phyloP scores from a whole-genome alignment of 2,329 filamentous ascomycete genomes.

The Monilinia polystroma region DNA sequence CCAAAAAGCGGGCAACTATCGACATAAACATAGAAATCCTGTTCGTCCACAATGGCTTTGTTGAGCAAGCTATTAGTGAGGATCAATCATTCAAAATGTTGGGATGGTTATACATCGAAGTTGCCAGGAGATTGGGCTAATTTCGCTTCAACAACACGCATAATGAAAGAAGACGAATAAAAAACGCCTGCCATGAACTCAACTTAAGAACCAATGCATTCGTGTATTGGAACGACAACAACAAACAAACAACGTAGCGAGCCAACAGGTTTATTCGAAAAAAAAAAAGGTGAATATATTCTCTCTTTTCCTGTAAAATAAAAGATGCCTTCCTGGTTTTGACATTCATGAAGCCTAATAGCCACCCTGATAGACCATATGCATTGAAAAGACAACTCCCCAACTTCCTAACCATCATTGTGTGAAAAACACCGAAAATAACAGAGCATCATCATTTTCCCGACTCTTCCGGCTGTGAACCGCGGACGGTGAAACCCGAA shows the following conservation, averaged over 20 bases:
- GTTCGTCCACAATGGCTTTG: too few species aligned
- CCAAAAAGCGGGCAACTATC: too few species aligned
- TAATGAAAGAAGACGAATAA: too few species aligned
- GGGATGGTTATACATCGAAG: too few species aligned
- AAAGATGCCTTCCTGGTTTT: background rate
- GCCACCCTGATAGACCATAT: conserved; percentile 23
- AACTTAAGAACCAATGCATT: background rate
- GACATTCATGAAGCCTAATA: conserved; percentile 24
- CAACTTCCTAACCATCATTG: conserved; percentile 23
- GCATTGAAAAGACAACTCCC: conserved; percentile 27
- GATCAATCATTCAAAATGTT: too few species aligned
- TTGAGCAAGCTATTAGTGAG: too few species aligned
- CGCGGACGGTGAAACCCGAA: too few species aligned
- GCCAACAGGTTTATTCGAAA: background rate
- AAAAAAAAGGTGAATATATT: background rate
- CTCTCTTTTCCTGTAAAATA: background rate
- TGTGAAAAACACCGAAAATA: conserved; percentile 25
- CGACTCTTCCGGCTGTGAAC: too few species aligned
- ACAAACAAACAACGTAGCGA: background rate
- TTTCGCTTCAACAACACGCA: too few species aligned
- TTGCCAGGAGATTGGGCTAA: too few species aligned
- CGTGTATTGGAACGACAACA: background rate
- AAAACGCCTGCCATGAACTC: too few species aligned
- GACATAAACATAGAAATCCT: too few species aligned
- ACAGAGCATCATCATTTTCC: conserved; percentile 26